Evolutionary conservation across 805 yeast species (phyloP), one percentile per base, ranked within the genome.

Genomic region (Yarrowia hollandica): DNA sequence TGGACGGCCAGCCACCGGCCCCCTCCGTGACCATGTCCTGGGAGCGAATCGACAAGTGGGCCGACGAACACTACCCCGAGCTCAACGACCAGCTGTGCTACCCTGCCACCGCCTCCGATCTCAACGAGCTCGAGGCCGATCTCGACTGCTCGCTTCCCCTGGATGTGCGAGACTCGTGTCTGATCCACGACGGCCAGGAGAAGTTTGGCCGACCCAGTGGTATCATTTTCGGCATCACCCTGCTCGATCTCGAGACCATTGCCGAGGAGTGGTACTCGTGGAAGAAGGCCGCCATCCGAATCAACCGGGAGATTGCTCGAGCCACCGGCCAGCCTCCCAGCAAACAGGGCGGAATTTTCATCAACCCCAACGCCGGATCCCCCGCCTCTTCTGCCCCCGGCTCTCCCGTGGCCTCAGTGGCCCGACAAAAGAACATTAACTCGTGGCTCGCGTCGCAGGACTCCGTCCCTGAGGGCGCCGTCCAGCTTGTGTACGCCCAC

Each of bases 121-220:
- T 92, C 60, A 77, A 79, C 63, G 92, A 86, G 65, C 85, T 94
- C 26, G 97, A 94, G 74, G 80, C 81, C 65, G 97, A 92, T 70
- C 75, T 90, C 67, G 83, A 81, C 42, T 75, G 89, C 55, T 75
- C 77, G 46, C 77, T 94, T 42, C 99, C 99, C 1, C 75, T 83
- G 2, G 88, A 92, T 60, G 89, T 94, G 7, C 77, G 87, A 57
- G 96, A 90, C 39, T 87, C 92, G 42, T 81, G 81, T 68, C 80
- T 83, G 66, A 73, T 86, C 37, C 96, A 94, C 64, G 98, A 94
- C 68, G 99, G 99, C 56, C 99, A 94, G 74, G 87, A 85, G 61
- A 79, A 79, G 35, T 78, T 86, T 62, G 95, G 90, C 39, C 81
- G 83, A 60, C 83, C 88, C 62, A 79, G 83, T 3, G 90, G 99